Conservation (phyloP, 225 moss, liverwort and hornwort species). For the Bryoerythrophyllum caledonicum region DNA sequence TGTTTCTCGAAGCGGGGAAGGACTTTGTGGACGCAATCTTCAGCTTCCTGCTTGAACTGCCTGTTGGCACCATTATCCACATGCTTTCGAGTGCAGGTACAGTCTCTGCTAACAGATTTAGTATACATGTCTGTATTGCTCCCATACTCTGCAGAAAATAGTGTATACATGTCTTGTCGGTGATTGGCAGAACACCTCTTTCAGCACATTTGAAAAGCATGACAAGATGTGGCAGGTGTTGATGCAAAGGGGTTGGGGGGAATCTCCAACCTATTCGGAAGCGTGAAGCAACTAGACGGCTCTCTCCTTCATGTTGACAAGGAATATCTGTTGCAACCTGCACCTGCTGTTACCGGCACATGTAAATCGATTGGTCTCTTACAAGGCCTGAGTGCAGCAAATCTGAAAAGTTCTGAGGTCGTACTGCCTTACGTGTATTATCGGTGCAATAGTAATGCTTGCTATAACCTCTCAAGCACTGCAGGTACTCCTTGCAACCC, state of each 20-base stretch:
- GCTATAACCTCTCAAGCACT: not conserved
- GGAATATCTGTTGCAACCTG: slow-evolving; percentile 9
- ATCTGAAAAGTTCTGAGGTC: rapidly evolving
- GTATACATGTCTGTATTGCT: too few species aligned
- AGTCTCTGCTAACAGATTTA: too few species aligned
- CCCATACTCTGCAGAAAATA: too few species aligned
- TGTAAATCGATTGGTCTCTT: slow-evolving; percentile 19
- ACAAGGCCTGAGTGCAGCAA: not conserved
- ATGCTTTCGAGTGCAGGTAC: slow-evolving; percentile 17
- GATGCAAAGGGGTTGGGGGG: slow-evolving; percentile 13
- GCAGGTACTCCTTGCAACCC: rapidly evolving
- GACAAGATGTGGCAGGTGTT: not conserved
- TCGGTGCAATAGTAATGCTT: rapidly evolving
- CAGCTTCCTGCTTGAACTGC: slow-evolving; percentile 24
- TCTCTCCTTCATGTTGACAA: slow-evolving; percentile 12
- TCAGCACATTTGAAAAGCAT: not conserved
- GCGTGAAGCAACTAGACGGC: not conserved
- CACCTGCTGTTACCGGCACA: slow-evolving; percentile 8
- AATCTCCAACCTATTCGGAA: slow-evolving; percentile 6
- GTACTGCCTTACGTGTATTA: not conserved
- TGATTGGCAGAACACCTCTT: too few species aligned
- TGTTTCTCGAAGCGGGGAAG: slow-evolving; percentile 30
- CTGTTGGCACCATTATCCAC: slow-evolving; percentile 22
- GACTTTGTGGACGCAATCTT: slow-evolving; percentile 33
- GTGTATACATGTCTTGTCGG: too few species aligned